Evolutionary conservation across 768 basidiomycete species (phyloP).

Genomic region (Boletus edulis): DNA sequence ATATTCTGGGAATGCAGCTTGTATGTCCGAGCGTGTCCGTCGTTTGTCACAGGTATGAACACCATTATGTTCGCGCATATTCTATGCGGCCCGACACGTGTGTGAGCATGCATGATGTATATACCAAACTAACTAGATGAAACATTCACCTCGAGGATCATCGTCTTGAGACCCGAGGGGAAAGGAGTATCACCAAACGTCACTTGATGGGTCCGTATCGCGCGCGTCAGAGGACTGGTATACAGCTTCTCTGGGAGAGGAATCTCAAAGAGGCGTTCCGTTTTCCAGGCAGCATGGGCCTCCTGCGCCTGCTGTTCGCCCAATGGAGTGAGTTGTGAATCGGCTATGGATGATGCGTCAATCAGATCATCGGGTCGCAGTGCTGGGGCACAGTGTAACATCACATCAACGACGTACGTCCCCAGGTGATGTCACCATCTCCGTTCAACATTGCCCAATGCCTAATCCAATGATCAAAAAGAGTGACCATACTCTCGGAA

Average conservation of each 20-base stretch:
- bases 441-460: constrained; percentile 63
- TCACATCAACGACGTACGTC: constrained; percentile 49
- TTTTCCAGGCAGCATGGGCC: constrained; percentile 14
- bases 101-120: neutral
- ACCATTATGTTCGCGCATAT: constrained; percentile 63
- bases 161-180: constrained; percentile 26
- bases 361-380: neutral
- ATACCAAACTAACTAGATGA: no score
- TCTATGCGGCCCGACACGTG: constrained; percentile 39
- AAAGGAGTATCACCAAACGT: constrained; percentile 45
- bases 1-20: constrained; percentile 38
- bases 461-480: constrained; percentile 30
- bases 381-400: no score
- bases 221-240: constrained; percentile 55
- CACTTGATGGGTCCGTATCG: constrained; percentile 53
- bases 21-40: constrained; percentile 47
- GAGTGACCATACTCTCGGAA: neutral
- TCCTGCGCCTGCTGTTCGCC: constrained; percentile 55
- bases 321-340: constrained; percentile 53
- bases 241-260: constrained; percentile 22
- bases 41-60: constrained; percentile 74
- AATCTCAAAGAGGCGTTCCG: constrained; percentile 12
- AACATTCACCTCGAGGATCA: constrained; percentile 53
- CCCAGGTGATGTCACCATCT: constrained; percentile 69
- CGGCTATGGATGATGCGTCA: constrained; percentile 10